phyloP scores from a whole-genome alignment of 768 basidiomycete species.

The Vararia minispora region DNA sequence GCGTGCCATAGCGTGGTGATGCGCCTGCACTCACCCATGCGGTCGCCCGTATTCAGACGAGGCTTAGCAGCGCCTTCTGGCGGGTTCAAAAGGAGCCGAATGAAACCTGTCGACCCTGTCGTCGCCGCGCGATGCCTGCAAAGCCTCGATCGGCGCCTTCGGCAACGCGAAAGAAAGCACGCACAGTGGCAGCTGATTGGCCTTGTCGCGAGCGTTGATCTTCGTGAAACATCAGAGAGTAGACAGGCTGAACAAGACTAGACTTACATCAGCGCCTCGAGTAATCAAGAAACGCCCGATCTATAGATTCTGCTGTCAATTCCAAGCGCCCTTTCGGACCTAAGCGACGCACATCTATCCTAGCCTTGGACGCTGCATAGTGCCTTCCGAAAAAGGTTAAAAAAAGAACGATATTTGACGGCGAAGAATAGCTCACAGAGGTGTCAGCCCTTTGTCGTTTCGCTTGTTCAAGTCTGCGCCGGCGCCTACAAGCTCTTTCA shows the following conservation, averaged over 20 bases:
- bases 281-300: conserved; percentile 80
- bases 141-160: conserved; percentile 2
- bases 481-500: conserved; percentile 67
- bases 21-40: conserved; percentile 38
- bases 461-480: conserved; percentile 74
- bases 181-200: conserved; percentile 85
- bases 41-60: conserved; percentile 78
- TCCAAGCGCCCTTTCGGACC: too few species aligned
- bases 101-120: conserved; percentile 85
- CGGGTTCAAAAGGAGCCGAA: conserved; percentile 75
- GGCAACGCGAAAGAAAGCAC: conserved; percentile 17
- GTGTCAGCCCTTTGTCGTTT: conserved; percentile 76
- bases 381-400: conserved; percentile 39
- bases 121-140: conserved; percentile 90
- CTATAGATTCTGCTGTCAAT: conserved; percentile 28
- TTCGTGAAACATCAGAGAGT: conserved; percentile 27
- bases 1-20: conserved; percentile 11
- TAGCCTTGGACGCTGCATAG: conserved; percentile 89
- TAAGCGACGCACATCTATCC: conserved; percentile 47
- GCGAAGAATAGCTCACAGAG: conserved; percentile 45
- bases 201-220: conserved; percentile 92
- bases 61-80: conserved; percentile 67
- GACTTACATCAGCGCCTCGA: conserved; percentile 83
- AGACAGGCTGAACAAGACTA: conserved; percentile 21
- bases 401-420: conserved; percentile 3